phyloP scores from a whole-genome alignment of 371 early-diverging fungal species.

The Rhizopus delemar region DNA sequence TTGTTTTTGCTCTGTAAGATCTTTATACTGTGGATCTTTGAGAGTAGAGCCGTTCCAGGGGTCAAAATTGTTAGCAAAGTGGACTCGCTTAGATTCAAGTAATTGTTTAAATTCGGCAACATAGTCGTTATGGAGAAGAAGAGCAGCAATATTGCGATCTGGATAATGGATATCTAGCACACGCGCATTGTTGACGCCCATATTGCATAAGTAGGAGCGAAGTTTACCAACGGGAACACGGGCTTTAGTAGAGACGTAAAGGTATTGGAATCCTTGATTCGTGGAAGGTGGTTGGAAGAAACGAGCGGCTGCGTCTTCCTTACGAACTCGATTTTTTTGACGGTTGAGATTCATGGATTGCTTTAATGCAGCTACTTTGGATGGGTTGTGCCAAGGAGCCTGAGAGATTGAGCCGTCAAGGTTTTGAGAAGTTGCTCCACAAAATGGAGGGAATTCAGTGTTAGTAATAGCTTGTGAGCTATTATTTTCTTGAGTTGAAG shows the following conservation, averaged over 20 bases:
- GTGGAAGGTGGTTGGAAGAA: conserved; percentile 5
- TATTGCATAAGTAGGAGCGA: not conserved
- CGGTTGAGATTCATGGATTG: too few relatives aligned
- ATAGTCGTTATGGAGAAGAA: conserved; percentile 15
- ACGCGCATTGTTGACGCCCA: conserved; percentile 3
- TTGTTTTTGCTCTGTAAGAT: not conserved
- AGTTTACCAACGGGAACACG: conserved; percentile 7
- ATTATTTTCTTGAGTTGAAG: too few relatives aligned
- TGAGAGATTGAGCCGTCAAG: too few relatives aligned
- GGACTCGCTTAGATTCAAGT: not conserved
- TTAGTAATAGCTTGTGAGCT: too few relatives aligned
- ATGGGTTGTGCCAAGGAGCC: too few relatives aligned
- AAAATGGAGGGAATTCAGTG: too few relatives aligned
- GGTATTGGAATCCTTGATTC: conserved; percentile 18
- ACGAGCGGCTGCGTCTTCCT: conserved; percentile 10
- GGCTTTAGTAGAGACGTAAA: conserved; percentile 12
- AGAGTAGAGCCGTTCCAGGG: not conserved
- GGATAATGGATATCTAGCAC: conserved; percentile 17
- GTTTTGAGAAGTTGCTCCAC: too few relatives aligned
- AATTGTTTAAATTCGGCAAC: not conserved
- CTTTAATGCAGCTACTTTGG: too few relatives aligned
- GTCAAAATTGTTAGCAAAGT: not conserved
- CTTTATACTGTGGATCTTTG: conserved; percentile 4
- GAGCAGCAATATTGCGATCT: not conserved
- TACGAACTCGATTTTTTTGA: not conserved